Evolutionary conservation across 257 asterid genomes (phyloP), one percentile per base, ranked within the genome.

Genomic region (Fraxinus quadrangulata): DNA sequence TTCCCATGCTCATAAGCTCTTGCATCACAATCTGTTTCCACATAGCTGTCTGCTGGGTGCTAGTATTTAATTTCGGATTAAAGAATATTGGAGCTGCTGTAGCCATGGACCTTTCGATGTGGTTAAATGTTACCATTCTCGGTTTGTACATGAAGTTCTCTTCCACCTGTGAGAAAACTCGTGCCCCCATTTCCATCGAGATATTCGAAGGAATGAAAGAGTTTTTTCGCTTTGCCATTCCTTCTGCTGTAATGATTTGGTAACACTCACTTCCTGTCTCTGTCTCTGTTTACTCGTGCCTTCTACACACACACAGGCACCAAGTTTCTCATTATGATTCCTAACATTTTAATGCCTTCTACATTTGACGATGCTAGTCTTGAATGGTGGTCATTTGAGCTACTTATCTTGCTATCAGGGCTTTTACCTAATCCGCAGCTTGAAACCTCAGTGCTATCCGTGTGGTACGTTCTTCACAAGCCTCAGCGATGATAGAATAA

Each of bases 351-450:
- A 23, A 14, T 40, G 26, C 2, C 10, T 79, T 6, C 71, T 24
- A 31, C 31, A 56, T 39, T 65, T 75, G 31, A 37, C 10, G 67
- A 40, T 40, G 77, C 84, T 78, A 94, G 98, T 75, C 89, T 92
- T 6, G 91, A 90, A 70, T 90, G 94, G 97, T 94, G 97, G 98
- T 90, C 97, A 24, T 94, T 83, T 84, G 97, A 94, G 89, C 85
- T 92, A 56, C 84, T 94, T 13, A 79, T 92, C 76, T 89, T 92
- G 86, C 90, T 92, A 24, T 90, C 97, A 0, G 97, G 98, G 67
- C 82, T 92, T 40, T 81, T 92, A 39, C 96, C 97, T 24, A 92
- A 94, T 79, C 98, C 98, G 2, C 90, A 90, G 88, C 97, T 94
- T 74, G 98, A 94, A 83, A 80, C 98, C 81, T 94, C 98, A 1